phyloP scores from a whole-genome alignment of 2,329 filamentous ascomycete species.

The Westerdykella ornata region DNA sequence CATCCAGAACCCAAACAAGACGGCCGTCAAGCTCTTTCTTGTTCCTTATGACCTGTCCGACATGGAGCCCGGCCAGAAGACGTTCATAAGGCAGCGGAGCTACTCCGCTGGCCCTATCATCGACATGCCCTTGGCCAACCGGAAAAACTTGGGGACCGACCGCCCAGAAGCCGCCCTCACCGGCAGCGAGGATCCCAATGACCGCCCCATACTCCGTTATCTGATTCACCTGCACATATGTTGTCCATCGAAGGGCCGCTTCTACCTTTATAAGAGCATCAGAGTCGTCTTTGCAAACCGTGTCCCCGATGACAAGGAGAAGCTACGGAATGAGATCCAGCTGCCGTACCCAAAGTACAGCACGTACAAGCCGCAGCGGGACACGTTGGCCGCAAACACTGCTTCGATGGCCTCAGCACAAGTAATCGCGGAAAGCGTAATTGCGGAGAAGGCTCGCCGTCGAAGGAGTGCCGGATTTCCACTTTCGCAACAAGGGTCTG shows the following conservation, averaged over 20 bases:
- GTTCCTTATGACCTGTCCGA: slow-evolving; percentile 86
- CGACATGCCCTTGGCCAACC: slow-evolving; percentile 54
- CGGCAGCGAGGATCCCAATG: slow-evolving; percentile 47
- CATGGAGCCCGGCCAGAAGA: slow-evolving; percentile 92
- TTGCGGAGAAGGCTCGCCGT: slow-evolving; percentile 21
- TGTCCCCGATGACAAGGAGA: slow-evolving; percentile 92
- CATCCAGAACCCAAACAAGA: slow-evolving; percentile 97
- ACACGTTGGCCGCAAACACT: slow-evolving; percentile 26
- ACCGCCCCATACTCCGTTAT: slow-evolving; percentile 74
- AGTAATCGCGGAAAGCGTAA: slow-evolving; percentile 22
- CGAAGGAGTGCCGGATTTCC: slow-evolving; percentile 31
- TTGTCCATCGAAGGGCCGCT: slow-evolving; percentile 73
- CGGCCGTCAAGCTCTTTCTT: slow-evolving; percentile 90
- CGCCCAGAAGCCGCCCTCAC: slow-evolving; percentile 49
- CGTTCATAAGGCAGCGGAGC: slow-evolving; percentile 88
- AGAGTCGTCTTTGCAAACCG: slow-evolving; percentile 95
- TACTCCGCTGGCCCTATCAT: slow-evolving; percentile 84
- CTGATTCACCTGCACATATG: slow-evolving; percentile 91
- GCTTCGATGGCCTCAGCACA: slow-evolving; percentile 16
- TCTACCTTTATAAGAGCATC: slow-evolving; percentile 85
- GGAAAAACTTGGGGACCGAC: slow-evolving; percentile 47
- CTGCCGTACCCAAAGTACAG: slow-evolving; percentile 82
- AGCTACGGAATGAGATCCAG: slow-evolving; percentile 81
- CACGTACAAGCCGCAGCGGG: slow-evolving; percentile 63
- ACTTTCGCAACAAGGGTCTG: slow-evolving; percentile 21